Conservation (phyloP, 176 grass and related monocot genomes). For the Coix lacrymajobi region DNA sequence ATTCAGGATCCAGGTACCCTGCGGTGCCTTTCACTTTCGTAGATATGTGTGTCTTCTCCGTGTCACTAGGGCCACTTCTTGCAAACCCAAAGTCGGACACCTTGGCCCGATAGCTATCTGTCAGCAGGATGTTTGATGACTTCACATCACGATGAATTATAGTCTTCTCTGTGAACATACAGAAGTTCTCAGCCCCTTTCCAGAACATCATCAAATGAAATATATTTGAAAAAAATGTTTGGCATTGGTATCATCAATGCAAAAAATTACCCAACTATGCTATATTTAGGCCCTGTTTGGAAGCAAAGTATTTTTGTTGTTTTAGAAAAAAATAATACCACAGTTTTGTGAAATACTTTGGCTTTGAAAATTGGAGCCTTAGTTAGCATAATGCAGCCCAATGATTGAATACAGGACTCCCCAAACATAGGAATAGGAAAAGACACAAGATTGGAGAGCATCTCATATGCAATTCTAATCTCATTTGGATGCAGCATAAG, state of each 20-base stretch:
- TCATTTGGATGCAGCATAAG: not conserved
- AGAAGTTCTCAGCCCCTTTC: constrained; percentile 13
- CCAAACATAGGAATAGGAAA: not conserved
- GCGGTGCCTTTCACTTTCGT: constrained; percentile 99
- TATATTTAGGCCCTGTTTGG: not conserved
- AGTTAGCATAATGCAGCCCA: not conserved
- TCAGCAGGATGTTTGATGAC: constrained; percentile 97
- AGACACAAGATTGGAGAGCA: not conserved
- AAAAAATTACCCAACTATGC: not conserved
- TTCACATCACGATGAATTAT: constrained; percentile 99
- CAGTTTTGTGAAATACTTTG: not conserved
- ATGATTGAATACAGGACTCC: not conserved
- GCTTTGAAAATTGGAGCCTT: not conserved
- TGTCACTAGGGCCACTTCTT: constrained; percentile 76
- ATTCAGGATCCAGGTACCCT: constrained; percentile 95
- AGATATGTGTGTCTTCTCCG: constrained; percentile 95
- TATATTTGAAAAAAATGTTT: not conserved
- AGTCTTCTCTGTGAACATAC: constrained; percentile 74
- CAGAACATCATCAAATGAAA: not conserved
- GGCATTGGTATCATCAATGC: not conserved
- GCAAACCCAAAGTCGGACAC: constrained; percentile 95
- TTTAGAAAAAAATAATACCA: not conserved
- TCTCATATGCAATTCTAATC: not conserved
- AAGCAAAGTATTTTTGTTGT: not conserved
- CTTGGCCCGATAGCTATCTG: constrained; percentile 87